phyloP scores from a whole-genome alignment of 208 protist species.

The Leishmania aethiopica region DNA sequence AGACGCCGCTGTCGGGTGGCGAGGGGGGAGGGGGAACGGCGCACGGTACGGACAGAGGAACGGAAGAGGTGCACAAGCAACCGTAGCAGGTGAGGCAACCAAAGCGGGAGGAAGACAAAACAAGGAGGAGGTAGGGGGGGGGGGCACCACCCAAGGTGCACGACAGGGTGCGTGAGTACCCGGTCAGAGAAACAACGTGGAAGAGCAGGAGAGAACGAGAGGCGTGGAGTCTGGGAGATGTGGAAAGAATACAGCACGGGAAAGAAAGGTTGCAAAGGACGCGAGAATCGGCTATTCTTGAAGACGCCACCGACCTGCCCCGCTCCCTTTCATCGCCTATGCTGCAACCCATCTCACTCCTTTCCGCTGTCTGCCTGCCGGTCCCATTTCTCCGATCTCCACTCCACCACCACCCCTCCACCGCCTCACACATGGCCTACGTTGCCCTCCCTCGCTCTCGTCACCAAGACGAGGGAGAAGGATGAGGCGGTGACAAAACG shows the following conservation, averaged over 20 bases:
- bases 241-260: neutral
- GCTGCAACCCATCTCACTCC: neutral
- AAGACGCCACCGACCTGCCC: neutral
- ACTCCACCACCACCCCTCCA: neutral
- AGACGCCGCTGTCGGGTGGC: no score
- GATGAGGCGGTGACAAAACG: neutral
- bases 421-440: neutral
- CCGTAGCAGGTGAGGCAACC: neutral
- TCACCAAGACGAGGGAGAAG: neutral
- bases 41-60: no score
- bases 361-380: neutral
- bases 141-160: neutral
- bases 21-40: no score
- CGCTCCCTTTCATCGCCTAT: neutral
- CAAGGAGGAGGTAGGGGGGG: neutral
- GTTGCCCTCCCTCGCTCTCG: neutral
- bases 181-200: slow-evolving; percentile 5
- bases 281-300: neutral
- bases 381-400: neutral
- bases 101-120: slow-evolving; percentile 4
- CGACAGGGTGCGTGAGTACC: neutral
- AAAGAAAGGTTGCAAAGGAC: neutral
- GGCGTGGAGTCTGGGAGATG: neutral
- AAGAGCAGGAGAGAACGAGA: neutral
- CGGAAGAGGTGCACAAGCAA: neutral